phyloP scores from a whole-genome alignment of 306 rosid genomes.

The Cucumis cinereus region DNA sequence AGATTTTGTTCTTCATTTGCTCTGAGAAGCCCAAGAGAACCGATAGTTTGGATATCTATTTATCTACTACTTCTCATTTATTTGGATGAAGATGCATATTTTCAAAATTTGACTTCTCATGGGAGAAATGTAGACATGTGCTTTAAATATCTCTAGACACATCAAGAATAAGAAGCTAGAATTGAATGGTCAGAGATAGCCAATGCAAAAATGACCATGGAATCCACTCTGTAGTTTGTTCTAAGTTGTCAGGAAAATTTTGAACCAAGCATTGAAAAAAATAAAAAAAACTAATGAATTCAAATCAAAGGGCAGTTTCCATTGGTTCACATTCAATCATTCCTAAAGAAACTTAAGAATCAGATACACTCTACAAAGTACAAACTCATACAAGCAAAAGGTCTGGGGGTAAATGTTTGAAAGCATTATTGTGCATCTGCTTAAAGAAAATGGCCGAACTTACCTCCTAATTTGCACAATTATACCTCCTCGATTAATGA shows the following conservation, averaged over 20 bases:
- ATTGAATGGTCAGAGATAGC: not conserved
- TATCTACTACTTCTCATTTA: too few relatives aligned
- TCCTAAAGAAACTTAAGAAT: not conserved
- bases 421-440: not conserved
- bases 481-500: not conserved
- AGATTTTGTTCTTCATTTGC: too few relatives aligned
- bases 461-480: conserved; percentile 1
- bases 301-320: not conserved
- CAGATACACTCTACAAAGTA: conserved; percentile 2
- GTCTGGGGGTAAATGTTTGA: not conserved
- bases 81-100: too few relatives aligned
- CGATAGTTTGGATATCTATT: too few relatives aligned
- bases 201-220: not conserved
- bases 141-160: too few relatives aligned
- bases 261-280: not conserved
- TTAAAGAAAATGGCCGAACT: not conserved
- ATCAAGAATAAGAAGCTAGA: not conserved
- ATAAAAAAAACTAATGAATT: not conserved
- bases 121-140: too few relatives aligned
- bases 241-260: not conserved
- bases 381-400: not conserved
- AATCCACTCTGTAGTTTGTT: not conserved
- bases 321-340: not conserved
- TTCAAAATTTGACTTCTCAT: too few relatives aligned
- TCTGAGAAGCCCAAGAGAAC: too few relatives aligned